These are phyloP conservation scores for Claviceps pazoutovae DNA, from an alignment of 2,329 filamentous ascomycete genomes.

Conservation along the genomic window DNA sequence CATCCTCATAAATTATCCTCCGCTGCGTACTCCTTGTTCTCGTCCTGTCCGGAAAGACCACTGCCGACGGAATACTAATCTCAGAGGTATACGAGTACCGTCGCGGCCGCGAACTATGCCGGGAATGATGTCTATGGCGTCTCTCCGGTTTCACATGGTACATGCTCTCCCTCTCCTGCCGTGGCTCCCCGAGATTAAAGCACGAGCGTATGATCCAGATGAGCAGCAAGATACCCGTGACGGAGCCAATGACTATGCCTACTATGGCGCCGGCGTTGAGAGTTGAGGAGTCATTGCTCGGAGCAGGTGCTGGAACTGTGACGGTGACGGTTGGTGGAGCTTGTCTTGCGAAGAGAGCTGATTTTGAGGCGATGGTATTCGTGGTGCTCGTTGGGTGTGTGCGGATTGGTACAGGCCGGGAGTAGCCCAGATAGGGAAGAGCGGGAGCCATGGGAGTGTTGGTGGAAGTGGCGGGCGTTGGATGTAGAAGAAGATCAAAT, in stretches of 20 bases:
- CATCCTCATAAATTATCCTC: neutral
- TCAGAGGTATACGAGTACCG: neutral
- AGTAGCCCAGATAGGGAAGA: no score
- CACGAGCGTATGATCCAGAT: constrained; percentile 34
- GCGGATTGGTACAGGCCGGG: no score
- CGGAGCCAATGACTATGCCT: constrained; percentile 35
- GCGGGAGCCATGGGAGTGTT: no score
- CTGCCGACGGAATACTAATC: neutral
- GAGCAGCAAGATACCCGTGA: constrained; percentile 30
- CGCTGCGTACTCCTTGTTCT: neutral
- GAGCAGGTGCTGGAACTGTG: constrained; percentile 12
- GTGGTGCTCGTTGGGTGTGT: neutral
- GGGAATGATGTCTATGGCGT: constrained; percentile 11
- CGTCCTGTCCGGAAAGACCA: neutral
- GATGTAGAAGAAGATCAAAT: no score
- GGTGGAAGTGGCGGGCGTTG: no score
- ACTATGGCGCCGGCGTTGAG: constrained; percentile 36
- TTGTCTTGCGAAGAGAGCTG: constrained; percentile 1
- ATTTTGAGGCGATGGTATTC: neutral
- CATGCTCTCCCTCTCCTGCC: constrained; percentile 17
- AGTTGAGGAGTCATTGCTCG: constrained; percentile 9
- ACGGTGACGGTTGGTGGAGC: constrained; percentile 12
- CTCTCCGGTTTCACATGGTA: constrained; percentile 17
- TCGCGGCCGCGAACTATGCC: constrained; percentile 9
- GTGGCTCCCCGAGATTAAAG: constrained; percentile 25